Evolutionary conservation across 805 yeast genomes (phyloP), one percentile per base, ranked within the genome.

Genomic region (Candida glaebosa): DNA sequence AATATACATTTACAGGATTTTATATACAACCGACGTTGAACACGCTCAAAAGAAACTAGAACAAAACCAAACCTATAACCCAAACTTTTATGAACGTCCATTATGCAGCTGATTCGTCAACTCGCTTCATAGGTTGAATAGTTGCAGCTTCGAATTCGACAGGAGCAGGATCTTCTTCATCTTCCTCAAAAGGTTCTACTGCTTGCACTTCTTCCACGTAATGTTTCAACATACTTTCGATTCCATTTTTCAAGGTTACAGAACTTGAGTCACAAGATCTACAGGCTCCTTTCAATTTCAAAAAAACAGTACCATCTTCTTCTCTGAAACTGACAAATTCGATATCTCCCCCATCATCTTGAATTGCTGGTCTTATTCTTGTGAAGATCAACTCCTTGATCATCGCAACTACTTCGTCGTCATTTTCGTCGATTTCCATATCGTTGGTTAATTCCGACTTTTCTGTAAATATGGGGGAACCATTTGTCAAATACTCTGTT

Each of bases 271-370:
- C 88, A 54, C 99, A 93, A 2, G 95, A 78, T 41, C 95, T 83
- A 66, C 99, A 93, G 5, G 99, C 98, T 37, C 99, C 99, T 53
- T 87, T 90, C 35, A 93, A 70, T 59, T 86, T 88, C 52, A 93
- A 77, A 60, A 79, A 86, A 5, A 95, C 98, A 10, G 84, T 81
- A 1, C 99, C 99, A 1, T 84, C 75, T 44, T 83, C 87, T 48
- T 84, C 88, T 43, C 87, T 87, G 58, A 87, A 90, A 4, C 87
- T 93, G 44, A 86, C 76, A 60, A 81, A 95, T 53, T 87, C 90
- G 47, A 93, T 82, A 57, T 93, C 98, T 25, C 99, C 99, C 47
- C 99, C 99, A 56, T 93, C 99, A 56, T 93, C 99, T 67, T 89
- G 96, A 43, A 93, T 89, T 1, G 98, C 96, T 1, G 99, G 99